Percentiles rank a stretch among this genome's conserved stretches.
Evolutionary conservation across 768 basidiomycete species (phyloP).

Genomic region (Lactifluus rugatus): DNA sequence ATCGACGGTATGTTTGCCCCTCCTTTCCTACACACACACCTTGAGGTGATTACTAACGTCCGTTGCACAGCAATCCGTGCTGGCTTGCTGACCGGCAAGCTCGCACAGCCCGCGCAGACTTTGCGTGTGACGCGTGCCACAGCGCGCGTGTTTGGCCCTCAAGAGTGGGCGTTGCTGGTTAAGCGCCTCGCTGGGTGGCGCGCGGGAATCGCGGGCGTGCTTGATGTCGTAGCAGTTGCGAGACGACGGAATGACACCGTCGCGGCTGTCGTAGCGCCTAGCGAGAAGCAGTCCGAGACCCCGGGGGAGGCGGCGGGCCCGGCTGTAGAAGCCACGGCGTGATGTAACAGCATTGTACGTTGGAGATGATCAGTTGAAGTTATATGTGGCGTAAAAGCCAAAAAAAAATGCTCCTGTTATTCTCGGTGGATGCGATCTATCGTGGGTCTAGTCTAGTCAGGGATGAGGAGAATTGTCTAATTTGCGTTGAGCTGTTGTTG

Average conservation of each 20-base stretch:
- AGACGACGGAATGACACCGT: conserved; percentile 30
- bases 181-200: conserved; percentile 73
- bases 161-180: conserved; percentile 74
- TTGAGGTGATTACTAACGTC: too few species aligned
- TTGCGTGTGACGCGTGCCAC: conserved; percentile 66
- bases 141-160: conserved; percentile 63
- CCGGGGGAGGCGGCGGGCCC: not conserved
- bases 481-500: not conserved
- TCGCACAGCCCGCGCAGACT: conserved; percentile 70
- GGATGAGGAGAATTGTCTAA: not conserved
- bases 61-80: conserved; percentile 69
- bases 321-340: conserved; percentile 6
- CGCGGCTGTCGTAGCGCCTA: conserved; percentile 10
- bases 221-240: conserved; percentile 59
- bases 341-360: not conserved
- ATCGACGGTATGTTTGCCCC: conserved; percentile 56
- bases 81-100: conserved; percentile 69
- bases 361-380: not conserved
- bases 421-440: not conserved
- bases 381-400: not conserved
- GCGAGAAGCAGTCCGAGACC: not conserved
- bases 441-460: not conserved
- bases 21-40: not conserved
- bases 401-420: not conserved
- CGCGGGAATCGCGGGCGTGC: conserved; percentile 52